Conservation (phyloP, 2,329 filamentous ascomycete species). For the Alternaria burnsii region DNA sequence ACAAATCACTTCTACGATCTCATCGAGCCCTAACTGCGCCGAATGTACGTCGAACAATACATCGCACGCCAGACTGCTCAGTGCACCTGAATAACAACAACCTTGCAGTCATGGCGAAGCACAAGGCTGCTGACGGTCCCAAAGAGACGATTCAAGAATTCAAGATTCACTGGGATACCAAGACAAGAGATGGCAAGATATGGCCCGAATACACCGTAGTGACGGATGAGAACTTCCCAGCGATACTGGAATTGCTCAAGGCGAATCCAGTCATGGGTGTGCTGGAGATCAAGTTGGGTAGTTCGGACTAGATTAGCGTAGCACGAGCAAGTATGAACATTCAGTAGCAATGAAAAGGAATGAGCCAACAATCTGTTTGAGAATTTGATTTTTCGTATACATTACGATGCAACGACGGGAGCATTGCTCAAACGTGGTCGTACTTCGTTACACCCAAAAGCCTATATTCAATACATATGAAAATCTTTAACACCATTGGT, state of each 20-base stretch:
- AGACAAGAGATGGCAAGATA: slow-evolving; percentile 38
- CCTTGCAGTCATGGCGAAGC: slow-evolving; percentile 41
- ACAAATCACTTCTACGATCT: slow-evolving; percentile 37
- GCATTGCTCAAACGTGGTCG: background rate
- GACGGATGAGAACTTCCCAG: slow-evolving; percentile 42
- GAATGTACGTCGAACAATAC: slow-evolving; percentile 33
- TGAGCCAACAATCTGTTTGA: background rate
- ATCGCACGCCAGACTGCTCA: background rate
- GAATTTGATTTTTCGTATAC: background rate
- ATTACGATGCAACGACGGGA: background rate
- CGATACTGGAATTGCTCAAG: slow-evolving; percentile 42
- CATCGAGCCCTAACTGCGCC: slow-evolving; percentile 38
- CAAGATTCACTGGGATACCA: slow-evolving; percentile 43
- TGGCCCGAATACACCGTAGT: slow-evolving; percentile 49
- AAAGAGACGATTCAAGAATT: slow-evolving; percentile 42
- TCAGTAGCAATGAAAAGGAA: background rate
- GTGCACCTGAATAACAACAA: background rate
- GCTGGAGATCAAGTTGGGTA: slow-evolving; percentile 45
- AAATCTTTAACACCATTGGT: background rate
- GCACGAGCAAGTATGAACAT: background rate
- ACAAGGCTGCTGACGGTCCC: slow-evolving; percentile 33
- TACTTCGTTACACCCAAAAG: slow-evolving; percentile 3
- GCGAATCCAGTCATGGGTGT: slow-evolving; percentile 38
- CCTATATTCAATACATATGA: slow-evolving; percentile 4
- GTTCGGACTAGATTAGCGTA: slow-evolving; percentile 7